Evolutionary conservation across 2,329 filamentous ascomycete species (phyloP), one percentile per base, ranked within the genome.

Genomic region (Kalmusia sp.): DNA sequence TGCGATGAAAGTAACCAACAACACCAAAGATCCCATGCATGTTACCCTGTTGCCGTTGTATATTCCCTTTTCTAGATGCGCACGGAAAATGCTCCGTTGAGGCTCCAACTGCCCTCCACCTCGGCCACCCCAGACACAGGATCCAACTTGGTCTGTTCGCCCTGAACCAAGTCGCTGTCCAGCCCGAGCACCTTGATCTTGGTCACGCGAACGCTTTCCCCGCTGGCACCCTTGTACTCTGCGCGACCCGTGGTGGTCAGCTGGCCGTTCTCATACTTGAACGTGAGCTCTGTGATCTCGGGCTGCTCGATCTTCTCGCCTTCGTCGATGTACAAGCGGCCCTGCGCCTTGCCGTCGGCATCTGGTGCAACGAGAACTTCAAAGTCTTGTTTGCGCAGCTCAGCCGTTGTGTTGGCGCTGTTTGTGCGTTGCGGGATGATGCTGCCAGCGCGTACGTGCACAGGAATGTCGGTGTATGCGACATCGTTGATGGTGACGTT

Each of bases 251-350:
- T 76, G 30, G 81, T 73, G 0, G 61, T 74, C 21, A 90, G 78
- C 51, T 75, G 74, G 28, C 83, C 82, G 2, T 79, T 68, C 39
- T 79, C 74, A 67, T 85, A 93, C 7, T 69, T 62, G 61, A 93
- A 90, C 12, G 76, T 71, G 47, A 92, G 79, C 50, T 84, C 76
- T 6, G 81, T 84, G n/a, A 80, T 84, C 1, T 63, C 70, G 2
- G 74, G 57, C 71, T 90, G 89, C 53, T 83, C 76, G 44, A 93
- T 63, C 22, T 82, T 86, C 53, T 87, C 85, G 7, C 91, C 91
- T 55, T 96, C 91, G 61, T 95, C 91, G 4, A 95, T 76, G 69
- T 93, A 95, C 51, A 95, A 77, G 46, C 80, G 78, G 0, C 91
- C 91, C 1, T 68, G 71, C 0, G 91, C 91, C 6, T 76, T 83